Evolutionary conservation across 2,329 filamentous ascomycete genomes (phyloP).

Genomic region (Apiospora phragmitis): DNA sequence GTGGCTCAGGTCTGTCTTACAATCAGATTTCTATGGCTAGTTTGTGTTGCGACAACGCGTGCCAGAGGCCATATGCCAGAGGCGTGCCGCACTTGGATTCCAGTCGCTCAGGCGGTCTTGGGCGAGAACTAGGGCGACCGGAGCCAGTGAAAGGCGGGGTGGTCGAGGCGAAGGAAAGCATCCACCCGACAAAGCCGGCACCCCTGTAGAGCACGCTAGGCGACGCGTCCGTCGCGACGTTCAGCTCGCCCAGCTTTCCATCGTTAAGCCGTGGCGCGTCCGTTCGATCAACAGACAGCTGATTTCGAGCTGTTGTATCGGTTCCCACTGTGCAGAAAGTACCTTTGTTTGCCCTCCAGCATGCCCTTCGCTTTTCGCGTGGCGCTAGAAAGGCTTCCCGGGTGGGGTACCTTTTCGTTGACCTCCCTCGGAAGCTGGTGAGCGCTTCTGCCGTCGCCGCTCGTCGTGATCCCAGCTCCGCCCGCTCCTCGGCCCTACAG

Average conservation of each 20-base stretch:
- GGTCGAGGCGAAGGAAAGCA: neutral
- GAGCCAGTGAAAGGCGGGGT: neutral
- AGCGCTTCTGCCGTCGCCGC: neutral
- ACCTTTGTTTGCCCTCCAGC: neutral
- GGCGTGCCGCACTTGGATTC: neutral
- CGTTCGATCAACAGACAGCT: neutral
- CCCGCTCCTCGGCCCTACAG: neutral
- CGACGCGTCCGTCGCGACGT: neutral
- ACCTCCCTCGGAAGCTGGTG: neutral
- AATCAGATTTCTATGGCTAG: neutral
- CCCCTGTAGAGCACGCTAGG: neutral
- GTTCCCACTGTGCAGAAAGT: neutral
- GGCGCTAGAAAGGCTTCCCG: neutral
- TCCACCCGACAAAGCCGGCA: neutral
- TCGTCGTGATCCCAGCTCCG: neutral
- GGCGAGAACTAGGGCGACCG: neutral
- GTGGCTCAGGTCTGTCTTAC: neutral
- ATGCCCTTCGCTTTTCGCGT: neutral
- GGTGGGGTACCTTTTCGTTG: neutral
- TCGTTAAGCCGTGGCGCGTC: neutral
- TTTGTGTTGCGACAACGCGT: neutral
- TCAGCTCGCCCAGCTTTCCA: constrained; percentile 2
- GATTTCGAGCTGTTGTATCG: neutral
- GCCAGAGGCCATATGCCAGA: neutral
- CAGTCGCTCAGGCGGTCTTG: neutral